Evolutionary conservation across 352 stramenopile genomes (phyloP).

Genomic region (Globisporangium middletonii): DNA sequence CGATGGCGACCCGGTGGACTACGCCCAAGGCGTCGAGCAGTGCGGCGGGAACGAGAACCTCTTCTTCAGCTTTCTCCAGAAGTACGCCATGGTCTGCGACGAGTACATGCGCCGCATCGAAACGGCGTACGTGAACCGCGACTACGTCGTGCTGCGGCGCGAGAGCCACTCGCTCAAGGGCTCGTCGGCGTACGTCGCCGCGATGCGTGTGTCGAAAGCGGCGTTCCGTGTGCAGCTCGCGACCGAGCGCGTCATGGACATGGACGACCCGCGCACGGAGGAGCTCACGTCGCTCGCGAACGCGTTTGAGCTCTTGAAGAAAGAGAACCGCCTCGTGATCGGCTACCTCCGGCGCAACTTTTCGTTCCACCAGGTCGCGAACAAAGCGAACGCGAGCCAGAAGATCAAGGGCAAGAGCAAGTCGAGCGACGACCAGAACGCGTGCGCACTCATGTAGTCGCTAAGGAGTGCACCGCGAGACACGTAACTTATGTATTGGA

Average conservation of each 20-base stretch:
- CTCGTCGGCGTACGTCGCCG: slow-evolving; percentile 81
- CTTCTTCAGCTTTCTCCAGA: slow-evolving; percentile 80
- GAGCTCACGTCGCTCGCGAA: slow-evolving; percentile 33
- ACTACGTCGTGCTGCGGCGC: slow-evolving; percentile 62
- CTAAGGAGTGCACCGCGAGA: not conserved
- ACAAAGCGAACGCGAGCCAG: slow-evolving; percentile 14
- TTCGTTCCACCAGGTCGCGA: slow-evolving; percentile 46
- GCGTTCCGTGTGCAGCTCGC: slow-evolving; percentile 75
- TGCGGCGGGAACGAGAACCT: slow-evolving; percentile 76
- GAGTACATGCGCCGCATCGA: slow-evolving; percentile 78
- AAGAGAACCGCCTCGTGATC: slow-evolving; percentile 65
- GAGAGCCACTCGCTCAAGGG: slow-evolving; percentile 86
- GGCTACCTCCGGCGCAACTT: slow-evolving; percentile 83
- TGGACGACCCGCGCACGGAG: slow-evolving; percentile 22
- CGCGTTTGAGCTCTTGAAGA: slow-evolving; percentile 53
- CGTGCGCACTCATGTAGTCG: slow-evolving; percentile 61
- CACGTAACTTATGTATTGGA: slow-evolving; percentile 15
- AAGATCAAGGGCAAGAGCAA: slow-evolving; percentile 20
- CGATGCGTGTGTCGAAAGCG: slow-evolving; percentile 76
- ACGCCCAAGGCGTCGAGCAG: slow-evolving; percentile 72
- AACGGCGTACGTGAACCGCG: slow-evolving; percentile 33
- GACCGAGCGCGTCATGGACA: slow-evolving; percentile 73
- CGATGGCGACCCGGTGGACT: slow-evolving; percentile 74
- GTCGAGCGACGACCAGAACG: slow-evolving; percentile 41
- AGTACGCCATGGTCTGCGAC: slow-evolving; percentile 65